A percentile compares a stretch with the other conserved stretches of the same genome.
phyloP scores from a whole-genome alignment of 106 monocot species.

The Iris macrosiphon region DNA sequence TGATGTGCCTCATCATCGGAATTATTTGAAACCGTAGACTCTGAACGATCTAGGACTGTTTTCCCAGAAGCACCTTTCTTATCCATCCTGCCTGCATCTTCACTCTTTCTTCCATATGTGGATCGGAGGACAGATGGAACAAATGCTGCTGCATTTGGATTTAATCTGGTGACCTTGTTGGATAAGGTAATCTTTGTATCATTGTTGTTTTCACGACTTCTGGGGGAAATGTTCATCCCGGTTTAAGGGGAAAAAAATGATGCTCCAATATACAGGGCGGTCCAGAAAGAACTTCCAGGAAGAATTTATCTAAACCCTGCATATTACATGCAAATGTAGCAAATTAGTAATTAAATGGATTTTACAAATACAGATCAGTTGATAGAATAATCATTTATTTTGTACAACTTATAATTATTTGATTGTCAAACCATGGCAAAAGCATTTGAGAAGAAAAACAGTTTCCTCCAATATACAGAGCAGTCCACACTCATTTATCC shows the following conservation, averaged over 20 bases:
- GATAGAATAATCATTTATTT: too few relatives aligned
- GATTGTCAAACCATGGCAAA: too few relatives aligned
- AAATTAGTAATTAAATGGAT: neutral
- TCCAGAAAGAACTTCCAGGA: slow-evolving; percentile 6
- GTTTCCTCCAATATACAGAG: too few relatives aligned
- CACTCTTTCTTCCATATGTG: slow-evolving; percentile 16
- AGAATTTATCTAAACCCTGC: slow-evolving; percentile 28
- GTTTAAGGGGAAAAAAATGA: slow-evolving; percentile 4
- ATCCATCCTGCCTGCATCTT: slow-evolving; percentile 13
- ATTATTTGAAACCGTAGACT: slow-evolving; percentile 36
- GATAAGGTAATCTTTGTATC: slow-evolving; percentile 27
- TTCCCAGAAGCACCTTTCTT: slow-evolving; percentile 28
- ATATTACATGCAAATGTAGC: too few relatives aligned
- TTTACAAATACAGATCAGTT: too few relatives aligned
- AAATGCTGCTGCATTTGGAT: slow-evolving; percentile 92
- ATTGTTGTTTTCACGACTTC: slow-evolving; percentile 19
- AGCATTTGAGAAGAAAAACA: too few relatives aligned
- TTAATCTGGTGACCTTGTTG: slow-evolving; percentile 40
- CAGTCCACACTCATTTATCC: too few relatives aligned
- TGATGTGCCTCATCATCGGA: slow-evolving; percentile 72
- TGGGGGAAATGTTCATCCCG: slow-evolving; percentile 33
- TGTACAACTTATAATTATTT: too few relatives aligned
- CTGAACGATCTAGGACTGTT: slow-evolving; percentile 32
- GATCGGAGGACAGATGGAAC: slow-evolving; percentile 59
- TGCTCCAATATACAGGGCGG: neutral